Evolutionary conservation across 2,329 filamentous ascomycete species (phyloP), one percentile per base, ranked within the genome.

Genomic region (Pseudocercospora musae): DNA sequence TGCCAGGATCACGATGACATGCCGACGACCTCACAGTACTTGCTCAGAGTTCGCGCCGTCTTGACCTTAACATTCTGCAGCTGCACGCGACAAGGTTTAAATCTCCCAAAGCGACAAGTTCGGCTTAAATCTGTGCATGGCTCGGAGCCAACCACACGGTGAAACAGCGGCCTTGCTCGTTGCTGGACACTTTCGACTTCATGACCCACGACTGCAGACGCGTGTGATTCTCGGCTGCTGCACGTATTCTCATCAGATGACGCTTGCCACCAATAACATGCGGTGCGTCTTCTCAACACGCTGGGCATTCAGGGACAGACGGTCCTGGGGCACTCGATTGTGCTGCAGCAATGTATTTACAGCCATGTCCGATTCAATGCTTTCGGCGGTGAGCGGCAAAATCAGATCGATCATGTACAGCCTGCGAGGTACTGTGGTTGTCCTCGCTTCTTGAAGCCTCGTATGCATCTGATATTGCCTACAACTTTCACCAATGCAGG

Each of bases 141-240:
- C 57, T 33, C 56, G 57, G 49, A 53, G 60, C 58, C 60, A 58
- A 62, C 56, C 60, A 62, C 57, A 57, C 60, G 60, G 60, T 48
- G 54, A 52, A 56, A 59, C 58, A 57, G 48, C 60, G 60, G 60
- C 27, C 56, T 48, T 62, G 60, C 57, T 55, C 18, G 49, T 46
- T 21, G 25, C 18, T 42, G 46, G 33, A 49, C 42, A 57, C 56
- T 62, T 58, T 58, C 53, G 55, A 54, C 56, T 62, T 59, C 37
- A 55, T 48, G 29, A 53, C 29, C 20, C 31, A 25, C 37, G 37
- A 55, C 52, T 40, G 56, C 50, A 50, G 23, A 49, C 52, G 60
- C 60, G 60, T 58, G 56, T 58, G 60, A 62, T 54, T 56, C 37
- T 62, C 60, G 60, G 60, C 52, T 46, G 58, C 27, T 23, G 33